Evolutionary conservation across 352 stramenopile species (phyloP), one percentile per base, ranked within the genome.

Genomic region (Pythium volutum): DNA sequence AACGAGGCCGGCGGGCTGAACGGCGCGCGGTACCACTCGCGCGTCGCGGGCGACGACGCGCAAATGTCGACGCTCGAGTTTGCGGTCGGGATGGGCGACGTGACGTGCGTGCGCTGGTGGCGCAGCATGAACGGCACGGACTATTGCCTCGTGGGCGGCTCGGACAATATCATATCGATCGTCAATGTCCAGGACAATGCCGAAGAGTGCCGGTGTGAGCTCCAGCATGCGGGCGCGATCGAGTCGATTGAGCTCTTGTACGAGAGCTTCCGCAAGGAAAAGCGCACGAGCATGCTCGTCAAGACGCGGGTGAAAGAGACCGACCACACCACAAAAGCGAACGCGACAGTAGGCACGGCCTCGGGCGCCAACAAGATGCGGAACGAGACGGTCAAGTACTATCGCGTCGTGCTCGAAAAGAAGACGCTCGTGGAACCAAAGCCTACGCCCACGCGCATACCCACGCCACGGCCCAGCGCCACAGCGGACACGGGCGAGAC

Each of bases 1-100:
- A 93, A 93, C 62, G 80, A 91, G 46, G 79, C 75, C 38, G 84
- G 84, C 47, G 86, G 86, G 0, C 71, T 91, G 12, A 93, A 95
- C 56, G 86, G 82, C 48, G 84, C 86, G 49, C 72, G 84, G 7
- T 95, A 95, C 66, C 76, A 88, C 56, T 93, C 84, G 14, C 80
- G 88, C 43, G 84, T 95, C 14, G 79, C 86, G 0, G 83, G 84
- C 15, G 86, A 95, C 42, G 69, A 91, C 33, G 73, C 89, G 59
- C 82, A 94, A 66, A 89, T 95, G 81, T 93, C 84, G 62, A 89
- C 77, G 33, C 71, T 95, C 18, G 84, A 91, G 69, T 93, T 95
- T 48, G 79, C 81, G 0, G 64, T 71, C 6, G 86, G 84, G 29
- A 85, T 95, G 58, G 84, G 84, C 7, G 62, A 55, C 0, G 76